phyloP scores from a whole-genome alignment of 306 rosid genomes.

The Vicia faba region DNA sequence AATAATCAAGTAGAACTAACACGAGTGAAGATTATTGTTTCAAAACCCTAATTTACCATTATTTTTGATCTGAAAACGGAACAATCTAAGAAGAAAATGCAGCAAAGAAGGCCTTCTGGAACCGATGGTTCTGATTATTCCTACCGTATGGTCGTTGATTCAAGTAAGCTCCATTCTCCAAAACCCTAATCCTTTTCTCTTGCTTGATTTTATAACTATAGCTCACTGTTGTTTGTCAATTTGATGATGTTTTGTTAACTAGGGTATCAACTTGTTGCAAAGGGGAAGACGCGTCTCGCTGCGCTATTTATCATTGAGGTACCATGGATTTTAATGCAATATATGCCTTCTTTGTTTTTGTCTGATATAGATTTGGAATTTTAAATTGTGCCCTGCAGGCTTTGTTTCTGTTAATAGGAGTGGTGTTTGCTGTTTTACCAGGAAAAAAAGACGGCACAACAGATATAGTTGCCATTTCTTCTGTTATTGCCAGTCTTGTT shows the following conservation, averaged over 20 bases:
- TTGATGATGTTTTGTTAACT: constrained; percentile 19
- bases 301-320: constrained; percentile 62
- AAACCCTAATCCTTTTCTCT: background rate
- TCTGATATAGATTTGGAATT: constrained; percentile 30
- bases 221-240: background rate
- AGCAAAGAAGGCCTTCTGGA: constrained; percentile 85
- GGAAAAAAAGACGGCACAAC: constrained; percentile 46
- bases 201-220: constrained; percentile 4
- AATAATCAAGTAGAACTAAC: no score
- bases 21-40: no score
- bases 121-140: constrained; percentile 87
- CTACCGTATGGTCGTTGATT: constrained; percentile 89
- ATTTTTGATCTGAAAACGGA: background rate
- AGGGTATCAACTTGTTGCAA: constrained; percentile 88
- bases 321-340: constrained; percentile 11
- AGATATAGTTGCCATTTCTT: constrained; percentile 50
- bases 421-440: constrained; percentile 41
- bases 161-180: constrained; percentile 59
- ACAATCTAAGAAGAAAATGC: constrained; percentile 45
- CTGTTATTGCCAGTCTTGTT: constrained; percentile 51
- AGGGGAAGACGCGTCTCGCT: constrained; percentile 63
- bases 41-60: no score
- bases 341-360: background rate
- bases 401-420: constrained; percentile 54
- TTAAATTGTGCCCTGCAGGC: constrained; percentile 54